A percentile compares a stretch with the other conserved stretches of the same genome.
These are phyloP conservation scores for Sporothrix protearum DNA, from an alignment of 2,329 filamentous ascomycete species.

Conservation along the genomic window DNA sequence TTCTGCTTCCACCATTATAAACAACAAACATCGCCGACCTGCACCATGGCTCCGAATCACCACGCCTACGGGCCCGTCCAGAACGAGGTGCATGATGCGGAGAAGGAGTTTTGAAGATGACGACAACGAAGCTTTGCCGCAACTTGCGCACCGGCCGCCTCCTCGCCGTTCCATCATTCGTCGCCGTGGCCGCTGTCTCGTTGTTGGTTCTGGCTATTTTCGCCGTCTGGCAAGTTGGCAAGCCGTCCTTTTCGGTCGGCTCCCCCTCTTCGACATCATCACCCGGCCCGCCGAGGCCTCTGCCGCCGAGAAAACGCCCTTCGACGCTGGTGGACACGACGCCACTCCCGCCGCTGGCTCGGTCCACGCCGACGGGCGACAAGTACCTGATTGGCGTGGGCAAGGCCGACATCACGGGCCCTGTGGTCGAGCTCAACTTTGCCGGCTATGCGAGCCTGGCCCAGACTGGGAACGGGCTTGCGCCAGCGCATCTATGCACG, in stretches of 20 bases:
- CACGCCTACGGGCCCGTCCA: background rate
- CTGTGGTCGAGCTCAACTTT: constrained; percentile 84
- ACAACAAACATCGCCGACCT: background rate
- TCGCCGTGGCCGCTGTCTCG: constrained; percentile 32
- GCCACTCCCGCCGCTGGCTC: constrained; percentile 21
- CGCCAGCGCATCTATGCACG: constrained; percentile 85
- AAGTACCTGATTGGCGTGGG: constrained; percentile 54
- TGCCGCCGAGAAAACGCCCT: background rate
- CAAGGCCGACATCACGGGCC: constrained; percentile 61
- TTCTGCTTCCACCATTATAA: background rate
- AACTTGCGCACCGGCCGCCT: background rate
- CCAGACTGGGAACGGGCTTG: constrained; percentile 79
- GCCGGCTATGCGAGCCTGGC: constrained; percentile 88
- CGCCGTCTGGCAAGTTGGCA: constrained; percentile 31
- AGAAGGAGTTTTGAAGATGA: constrained; percentile 2
- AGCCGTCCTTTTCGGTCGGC: background rate
- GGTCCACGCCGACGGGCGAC: constrained; percentile 35
- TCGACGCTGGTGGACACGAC: background rate
- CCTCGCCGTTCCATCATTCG: constrained; percentile 28
- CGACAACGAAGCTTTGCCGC: background rate
- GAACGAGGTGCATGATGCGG: constrained; percentile 3
- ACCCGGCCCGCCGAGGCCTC: background rate
- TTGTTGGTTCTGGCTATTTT: constrained; percentile 38
- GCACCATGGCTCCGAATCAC: background rate
- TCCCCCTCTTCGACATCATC: background rate